Percentiles rank a stretch among this genome's conserved stretches.
Evolutionary conservation across 163 green algal species (phyloP).

Genomic region (Trebouxiophyceae sp.): DNA sequence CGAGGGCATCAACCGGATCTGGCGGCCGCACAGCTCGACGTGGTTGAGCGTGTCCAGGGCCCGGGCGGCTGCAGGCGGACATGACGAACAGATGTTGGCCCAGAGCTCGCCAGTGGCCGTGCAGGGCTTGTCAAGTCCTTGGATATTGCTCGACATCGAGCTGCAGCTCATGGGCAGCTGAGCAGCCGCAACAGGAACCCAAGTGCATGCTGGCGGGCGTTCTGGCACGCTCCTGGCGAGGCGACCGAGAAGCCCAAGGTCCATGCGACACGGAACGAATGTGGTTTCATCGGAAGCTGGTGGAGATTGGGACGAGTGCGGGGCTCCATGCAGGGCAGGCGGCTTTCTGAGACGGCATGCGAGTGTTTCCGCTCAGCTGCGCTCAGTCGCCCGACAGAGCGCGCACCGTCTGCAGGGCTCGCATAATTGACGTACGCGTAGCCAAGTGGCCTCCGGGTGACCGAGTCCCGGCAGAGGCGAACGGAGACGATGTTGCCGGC

Average conservation of each 20-base stretch:
- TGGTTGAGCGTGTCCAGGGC: conserved; percentile 91
- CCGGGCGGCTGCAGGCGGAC: conserved; percentile 40
- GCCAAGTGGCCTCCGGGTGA: conserved; percentile 89
- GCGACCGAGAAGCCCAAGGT: not conserved
- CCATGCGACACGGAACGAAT: too few species aligned
- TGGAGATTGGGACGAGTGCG: too few species aligned
- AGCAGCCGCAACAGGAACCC: not conserved
- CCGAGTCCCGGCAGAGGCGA: conserved; percentile 90
- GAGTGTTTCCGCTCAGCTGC: too few species aligned
- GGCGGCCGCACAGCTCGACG: conserved; percentile 68
- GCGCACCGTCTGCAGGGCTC: conserved; percentile 17
- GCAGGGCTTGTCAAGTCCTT: not conserved
- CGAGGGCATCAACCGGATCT: conserved; percentile 95
- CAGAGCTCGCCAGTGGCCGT: not conserved
- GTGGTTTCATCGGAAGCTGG: too few species aligned
- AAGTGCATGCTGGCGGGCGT: not conserved
- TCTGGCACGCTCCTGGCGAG: not conserved
- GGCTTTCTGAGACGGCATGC: too few species aligned
- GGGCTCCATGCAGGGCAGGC: too few species aligned
- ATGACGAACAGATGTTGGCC: not conserved
- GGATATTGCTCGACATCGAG: too few species aligned
- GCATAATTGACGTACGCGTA: conserved; percentile 99
- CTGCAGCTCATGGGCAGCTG: not conserved
- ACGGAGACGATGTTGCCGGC: conserved; percentile 90
- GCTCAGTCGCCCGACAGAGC: not conserved